Evolutionary conservation across 1,284 basidiomycete genomes (phyloP).

Genomic region (Irpex sp.): DNA sequence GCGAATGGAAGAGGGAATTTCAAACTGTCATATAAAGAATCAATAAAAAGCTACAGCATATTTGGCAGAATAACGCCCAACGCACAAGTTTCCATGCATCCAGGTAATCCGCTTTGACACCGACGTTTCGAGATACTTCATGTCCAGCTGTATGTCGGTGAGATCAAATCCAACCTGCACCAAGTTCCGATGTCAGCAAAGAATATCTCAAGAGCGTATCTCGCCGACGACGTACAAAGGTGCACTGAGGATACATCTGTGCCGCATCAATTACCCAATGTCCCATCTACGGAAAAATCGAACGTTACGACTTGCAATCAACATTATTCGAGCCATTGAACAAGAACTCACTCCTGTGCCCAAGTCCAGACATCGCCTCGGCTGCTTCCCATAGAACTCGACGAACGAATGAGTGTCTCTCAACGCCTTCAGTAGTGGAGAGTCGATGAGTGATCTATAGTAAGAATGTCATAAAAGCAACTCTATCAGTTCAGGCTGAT

Average conservation of each 20-base stretch:
- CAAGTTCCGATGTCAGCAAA: neutral
- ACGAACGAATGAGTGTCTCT: constrained; percentile 11
- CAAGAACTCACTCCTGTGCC: constrained; percentile 18
- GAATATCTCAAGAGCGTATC: neutral
- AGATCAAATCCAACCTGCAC: constrained; percentile 22
- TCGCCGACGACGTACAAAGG: constrained; percentile 56
- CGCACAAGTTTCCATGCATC: constrained; percentile 25
- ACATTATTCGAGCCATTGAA: neutral
- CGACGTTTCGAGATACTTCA: constrained; percentile 13
- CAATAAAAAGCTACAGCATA: neutral
- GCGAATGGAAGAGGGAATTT: constrained; percentile 17
- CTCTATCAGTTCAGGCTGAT: neutral
- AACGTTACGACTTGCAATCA: too few relatives aligned
- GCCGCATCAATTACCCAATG: constrained; percentile 77
- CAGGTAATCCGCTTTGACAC: constrained; percentile 23
- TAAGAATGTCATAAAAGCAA: neutral
- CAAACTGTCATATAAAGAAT: constrained; percentile 10
- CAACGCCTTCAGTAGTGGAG: constrained; percentile 14
- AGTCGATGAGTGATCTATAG: constrained; percentile 19
- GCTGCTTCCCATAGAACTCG: constrained; percentile 15
- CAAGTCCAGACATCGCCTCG: constrained; percentile 21
- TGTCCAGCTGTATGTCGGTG: constrained; percentile 20
- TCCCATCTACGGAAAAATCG: constrained; percentile 52
- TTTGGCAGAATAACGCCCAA: neutral
- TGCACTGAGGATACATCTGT: constrained; percentile 70